These are phyloP conservation scores for Phymatotrichopsis omnivora DNA, from an alignment of 2,329 filamentous ascomycete genomes.

Conservation along the genomic window DNA sequence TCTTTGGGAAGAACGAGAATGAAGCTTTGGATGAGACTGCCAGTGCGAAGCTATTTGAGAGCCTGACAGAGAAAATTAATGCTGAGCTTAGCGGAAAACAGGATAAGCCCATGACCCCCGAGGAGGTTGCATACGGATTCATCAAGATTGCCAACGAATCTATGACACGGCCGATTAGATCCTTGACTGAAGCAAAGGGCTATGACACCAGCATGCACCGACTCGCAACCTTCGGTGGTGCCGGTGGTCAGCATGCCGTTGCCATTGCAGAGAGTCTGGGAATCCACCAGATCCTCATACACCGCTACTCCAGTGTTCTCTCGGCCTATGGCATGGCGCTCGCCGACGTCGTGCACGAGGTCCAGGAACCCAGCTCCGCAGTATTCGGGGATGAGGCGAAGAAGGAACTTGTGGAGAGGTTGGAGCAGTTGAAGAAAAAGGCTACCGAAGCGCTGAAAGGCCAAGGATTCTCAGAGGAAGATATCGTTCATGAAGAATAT, in stretches of 20 bases:
- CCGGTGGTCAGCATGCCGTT: slow-evolving; percentile 85
- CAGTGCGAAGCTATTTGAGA: slow-evolving; percentile 63
- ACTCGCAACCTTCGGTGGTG: slow-evolving; percentile 86
- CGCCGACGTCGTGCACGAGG: slow-evolving; percentile 85
- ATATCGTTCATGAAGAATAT: slow-evolving; percentile 81
- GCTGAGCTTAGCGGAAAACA: slow-evolving; percentile 54
- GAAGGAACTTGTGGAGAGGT: slow-evolving; percentile 57
- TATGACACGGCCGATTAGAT: slow-evolving; percentile 83
- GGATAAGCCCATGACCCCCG: slow-evolving; percentile 56
- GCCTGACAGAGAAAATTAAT: slow-evolving; percentile 69
- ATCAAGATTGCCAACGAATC: slow-evolving; percentile 83
- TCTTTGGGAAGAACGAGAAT: slow-evolving; percentile 84
- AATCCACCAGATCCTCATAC: slow-evolving; percentile 74
- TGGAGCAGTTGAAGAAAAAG: slow-evolving; percentile 69
- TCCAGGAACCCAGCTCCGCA: slow-evolving; percentile 63
- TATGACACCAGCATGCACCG: slow-evolving; percentile 83
- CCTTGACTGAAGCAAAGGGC: slow-evolving; percentile 82
- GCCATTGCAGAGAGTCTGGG: slow-evolving; percentile 78
- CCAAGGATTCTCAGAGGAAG: slow-evolving; percentile 66
- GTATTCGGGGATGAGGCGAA: slow-evolving; percentile 52
- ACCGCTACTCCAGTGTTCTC: slow-evolving; percentile 77
- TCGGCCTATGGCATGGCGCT: slow-evolving; percentile 90
- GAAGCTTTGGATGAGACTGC: slow-evolving; percentile 66
- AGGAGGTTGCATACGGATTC: slow-evolving; percentile 84
- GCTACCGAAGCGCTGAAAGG: slow-evolving; percentile 56